These are phyloP conservation scores for Tulasnella sp. DNA, from an alignment of 768 basidiomycete genomes.

Conservation along the genomic window DNA sequence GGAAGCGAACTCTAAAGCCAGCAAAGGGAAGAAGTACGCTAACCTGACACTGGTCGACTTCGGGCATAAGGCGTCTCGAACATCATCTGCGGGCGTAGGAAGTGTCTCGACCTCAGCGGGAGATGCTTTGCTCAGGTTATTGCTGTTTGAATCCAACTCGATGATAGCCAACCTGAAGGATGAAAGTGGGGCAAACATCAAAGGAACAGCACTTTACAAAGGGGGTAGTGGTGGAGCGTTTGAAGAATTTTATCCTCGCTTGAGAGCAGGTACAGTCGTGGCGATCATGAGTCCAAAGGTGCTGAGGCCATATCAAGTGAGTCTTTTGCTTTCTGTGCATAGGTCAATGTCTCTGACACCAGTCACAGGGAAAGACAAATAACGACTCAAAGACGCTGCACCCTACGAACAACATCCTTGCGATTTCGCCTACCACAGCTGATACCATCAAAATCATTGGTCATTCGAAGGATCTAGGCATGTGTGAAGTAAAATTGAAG, in stretches of 20 bases:
- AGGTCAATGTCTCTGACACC: no score
- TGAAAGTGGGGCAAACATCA: constrained; percentile 38
- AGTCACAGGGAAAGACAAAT: no score
- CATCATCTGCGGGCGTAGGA: constrained; percentile 30
- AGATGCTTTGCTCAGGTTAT: constrained; percentile 67
- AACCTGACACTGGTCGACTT: constrained; percentile 77
- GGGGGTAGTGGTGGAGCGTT: constrained; percentile 91
- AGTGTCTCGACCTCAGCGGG: constrained; percentile 44
- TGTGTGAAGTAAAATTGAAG: constrained; percentile 61
- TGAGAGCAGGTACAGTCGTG: constrained; percentile 81
- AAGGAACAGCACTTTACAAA: constrained; percentile 46
- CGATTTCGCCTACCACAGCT: constrained; percentile 72
- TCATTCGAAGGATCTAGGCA: constrained; percentile 72
- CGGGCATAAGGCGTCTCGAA: constrained; percentile 33
- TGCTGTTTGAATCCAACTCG: constrained; percentile 80
- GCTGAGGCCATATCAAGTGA: constrained; percentile 72
- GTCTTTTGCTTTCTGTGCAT: constrained; percentile 17
- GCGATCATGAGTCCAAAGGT: constrained; percentile 81
- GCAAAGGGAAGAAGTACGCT: constrained; percentile 65
- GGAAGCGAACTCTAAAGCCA: no score
- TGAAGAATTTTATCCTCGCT: constrained; percentile 61
- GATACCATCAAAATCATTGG: constrained; percentile 76
- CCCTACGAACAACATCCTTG: constrained; percentile 69
- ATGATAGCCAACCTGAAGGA: constrained; percentile 32
- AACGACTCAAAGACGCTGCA: constrained; percentile 43